Base-by-base conservation (phyloP, 768 basidiomycete species). In the Erythrobasidium yunnanense region DNA sequence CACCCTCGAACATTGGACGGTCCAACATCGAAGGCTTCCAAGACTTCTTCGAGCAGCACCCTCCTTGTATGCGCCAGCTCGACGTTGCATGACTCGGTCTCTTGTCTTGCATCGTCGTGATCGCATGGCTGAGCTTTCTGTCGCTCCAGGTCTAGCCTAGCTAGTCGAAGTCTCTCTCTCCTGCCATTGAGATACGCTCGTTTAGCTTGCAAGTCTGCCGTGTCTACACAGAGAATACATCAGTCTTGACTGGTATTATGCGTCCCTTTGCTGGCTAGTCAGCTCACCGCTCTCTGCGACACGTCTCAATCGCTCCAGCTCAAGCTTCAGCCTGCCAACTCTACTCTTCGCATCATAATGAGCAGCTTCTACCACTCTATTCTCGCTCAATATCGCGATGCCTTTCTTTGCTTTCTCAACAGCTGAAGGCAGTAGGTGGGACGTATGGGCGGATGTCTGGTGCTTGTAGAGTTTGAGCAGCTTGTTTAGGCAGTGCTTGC, bases 401-500 rank as follows among this genome's bases (percentile, higher is more conserved):
- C 60, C 60, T 23, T 30, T 11, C 27, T 27, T 45, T 1, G 60
- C 60, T 6, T 49, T 20, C 2, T 46, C 47, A 23, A 32, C 25
- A 22, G 60, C 60, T 8, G 60, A 46, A 7, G 60, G 60, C 4
- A 50, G 47, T 27, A 63, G 30, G 11, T 8, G 17, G 49, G 42
- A n/a, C 8, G 33, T 30, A 34, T 63, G 60, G 11, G 60, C 29
- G 23, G 45, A 5, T 18, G 49, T 47, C 32, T 63, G 60, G 4
- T 23, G 23, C 60, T 63, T 63, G 60, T 63, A 63, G 3, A 63
- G 60, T 32, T 51, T 49, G 47, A 63, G 60, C 17, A 63, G 60
- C 60, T 63, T 63, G 2, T 25, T 30, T 8, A 63, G 46, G 33
- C 56, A 58, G n/a, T n/a, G 23, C 27, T 6, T 42, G 42, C 56